These are phyloP conservation scores for Arthrobotrys entomopaga DNA, from an alignment of 2,329 filamentous ascomycete genomes.

Conservation along the genomic window DNA sequence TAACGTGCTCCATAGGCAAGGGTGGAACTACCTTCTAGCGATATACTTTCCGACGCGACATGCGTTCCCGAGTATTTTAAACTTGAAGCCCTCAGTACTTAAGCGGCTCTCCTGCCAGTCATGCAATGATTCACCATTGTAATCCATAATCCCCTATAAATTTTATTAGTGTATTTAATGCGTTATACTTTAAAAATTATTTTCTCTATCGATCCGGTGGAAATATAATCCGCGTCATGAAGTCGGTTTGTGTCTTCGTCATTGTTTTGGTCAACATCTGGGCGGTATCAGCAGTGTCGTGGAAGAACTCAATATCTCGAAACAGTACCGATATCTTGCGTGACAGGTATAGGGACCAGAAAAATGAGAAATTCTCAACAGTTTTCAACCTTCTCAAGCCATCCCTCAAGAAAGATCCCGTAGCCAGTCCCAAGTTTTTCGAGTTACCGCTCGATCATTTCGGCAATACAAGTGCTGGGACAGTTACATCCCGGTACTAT, in stretches of 20 bases:
- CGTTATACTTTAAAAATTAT: background rate
- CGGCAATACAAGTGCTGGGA: conserved; percentile 56
- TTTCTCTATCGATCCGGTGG: conserved; percentile 26
- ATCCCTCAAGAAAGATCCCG: conserved; percentile 20
- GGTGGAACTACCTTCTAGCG: conserved; percentile 16
- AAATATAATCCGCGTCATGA: conserved; percentile 30
- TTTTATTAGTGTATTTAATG: conserved; percentile 7
- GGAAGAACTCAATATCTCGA: conserved; percentile 52
- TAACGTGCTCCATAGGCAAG: conserved; percentile 29
- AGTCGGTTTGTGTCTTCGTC: conserved; percentile 25
- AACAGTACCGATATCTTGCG: conserved; percentile 43
- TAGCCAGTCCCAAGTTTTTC: conserved; percentile 39
- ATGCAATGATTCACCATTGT: background rate
- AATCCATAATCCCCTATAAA: too few relatives aligned
- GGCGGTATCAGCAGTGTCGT: conserved; percentile 29
- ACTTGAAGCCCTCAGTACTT: conserved; percentile 26
- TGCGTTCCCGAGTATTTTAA: conserved; percentile 17
- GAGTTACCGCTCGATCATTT: conserved; percentile 58
- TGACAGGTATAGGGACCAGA: conserved; percentile 17
- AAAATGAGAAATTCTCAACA: conserved; percentile 21
- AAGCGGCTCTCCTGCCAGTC: conserved; percentile 23
- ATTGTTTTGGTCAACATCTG: conserved; percentile 26
- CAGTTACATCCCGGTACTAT: conserved; percentile 57
- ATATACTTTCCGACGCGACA: conserved; percentile 30
- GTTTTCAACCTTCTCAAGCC: conserved; percentile 30